Evolutionary conservation across 805 yeast genomes (phyloP).

Genomic region (Starmerella bacillaris): DNA sequence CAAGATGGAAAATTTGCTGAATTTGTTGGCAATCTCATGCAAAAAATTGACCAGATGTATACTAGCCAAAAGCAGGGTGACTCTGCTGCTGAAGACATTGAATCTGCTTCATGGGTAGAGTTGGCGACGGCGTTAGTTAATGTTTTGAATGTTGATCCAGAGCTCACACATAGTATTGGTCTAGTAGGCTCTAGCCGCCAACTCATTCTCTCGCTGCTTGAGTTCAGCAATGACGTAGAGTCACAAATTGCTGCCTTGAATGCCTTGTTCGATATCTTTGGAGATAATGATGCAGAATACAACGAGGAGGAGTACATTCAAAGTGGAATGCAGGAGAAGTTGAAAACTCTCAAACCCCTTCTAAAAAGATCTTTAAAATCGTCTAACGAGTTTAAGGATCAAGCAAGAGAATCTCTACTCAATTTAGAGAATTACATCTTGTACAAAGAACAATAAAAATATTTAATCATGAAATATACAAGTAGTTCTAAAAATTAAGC

Average conservation of each 20-base stretch:
- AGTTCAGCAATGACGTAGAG: slow-evolving; percentile 20
- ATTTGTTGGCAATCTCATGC: not conserved
- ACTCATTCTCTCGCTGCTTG: slow-evolving; percentile 9
- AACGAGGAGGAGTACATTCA: slow-evolving; percentile 40
- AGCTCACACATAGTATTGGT: not conserved
- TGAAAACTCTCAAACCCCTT: slow-evolving; percentile 30
- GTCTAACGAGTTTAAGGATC: slow-evolving; percentile 38
- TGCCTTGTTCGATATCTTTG: slow-evolving; percentile 57
- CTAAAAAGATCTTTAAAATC: slow-evolving; percentile 38
- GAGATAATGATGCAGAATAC: slow-evolving; percentile 51
- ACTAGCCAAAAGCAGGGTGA: not conserved
- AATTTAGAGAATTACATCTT: slow-evolving; percentile 61
- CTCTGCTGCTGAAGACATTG: not conserved
- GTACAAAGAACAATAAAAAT: slow-evolving; percentile 39
- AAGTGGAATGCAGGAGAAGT: slow-evolving; percentile 28
- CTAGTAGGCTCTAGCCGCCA: not conserved
- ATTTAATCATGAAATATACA: too few relatives aligned
- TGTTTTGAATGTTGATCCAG: not conserved
- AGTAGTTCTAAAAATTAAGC: too few relatives aligned
- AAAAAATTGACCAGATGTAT: slow-evolving; percentile 3
- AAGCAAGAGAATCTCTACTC: slow-evolving; percentile 46
- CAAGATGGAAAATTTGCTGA: not conserved
- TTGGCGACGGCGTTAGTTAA: slow-evolving; percentile 4
- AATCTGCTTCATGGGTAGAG: not conserved
- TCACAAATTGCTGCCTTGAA: slow-evolving; percentile 44